These are phyloP conservation scores for Phlegmacium glaucopus DNA, from an alignment of 768 basidiomycete species.

Conservation along the genomic window DNA sequence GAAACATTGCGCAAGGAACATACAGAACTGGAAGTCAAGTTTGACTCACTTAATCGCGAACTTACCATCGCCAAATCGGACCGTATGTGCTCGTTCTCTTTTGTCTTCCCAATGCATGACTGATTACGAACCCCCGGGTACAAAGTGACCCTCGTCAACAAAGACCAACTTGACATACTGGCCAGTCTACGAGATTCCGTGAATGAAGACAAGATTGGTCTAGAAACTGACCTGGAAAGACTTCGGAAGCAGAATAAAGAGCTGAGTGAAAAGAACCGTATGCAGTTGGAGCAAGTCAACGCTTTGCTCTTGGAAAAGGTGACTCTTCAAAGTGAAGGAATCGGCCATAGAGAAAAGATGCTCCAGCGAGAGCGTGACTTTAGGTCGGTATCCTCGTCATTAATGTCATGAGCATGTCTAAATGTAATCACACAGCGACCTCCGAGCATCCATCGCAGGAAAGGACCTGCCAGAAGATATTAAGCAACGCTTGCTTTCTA, in stretches of 20 bases:
- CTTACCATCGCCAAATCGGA: slow-evolving; percentile 84
- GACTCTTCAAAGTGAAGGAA: slow-evolving; percentile 84
- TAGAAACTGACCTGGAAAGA: slow-evolving; percentile 65
- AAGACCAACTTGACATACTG: slow-evolving; percentile 91
- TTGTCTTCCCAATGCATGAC: slow-evolving; percentile 1
- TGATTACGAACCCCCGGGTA: neutral
- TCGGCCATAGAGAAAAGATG: slow-evolving; percentile 83
- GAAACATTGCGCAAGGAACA: slow-evolving; percentile 68
- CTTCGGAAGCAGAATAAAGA: slow-evolving; percentile 68
- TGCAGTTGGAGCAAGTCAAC: slow-evolving; percentile 90
- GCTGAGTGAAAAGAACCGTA: slow-evolving; percentile 76
- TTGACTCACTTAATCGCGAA: slow-evolving; percentile 59
- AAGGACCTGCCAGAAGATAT: slow-evolving; percentile 82
- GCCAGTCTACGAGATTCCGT: slow-evolving; percentile 83
- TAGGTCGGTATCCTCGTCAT: slow-evolving; percentile 45
- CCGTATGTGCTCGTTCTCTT: slow-evolving; percentile 37
- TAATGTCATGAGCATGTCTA: neutral
- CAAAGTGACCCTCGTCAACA: slow-evolving; percentile 85
- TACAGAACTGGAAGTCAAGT: slow-evolving; percentile 67
- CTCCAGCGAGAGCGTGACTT: slow-evolving; percentile 84
- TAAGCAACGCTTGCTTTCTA: slow-evolving; percentile 64
- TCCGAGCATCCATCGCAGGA: slow-evolving; percentile 73
- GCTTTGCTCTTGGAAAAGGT: slow-evolving; percentile 88
- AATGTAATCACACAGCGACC: slow-evolving; percentile 45
- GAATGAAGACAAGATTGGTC: slow-evolving; percentile 76